Percentiles rank a stretch among this genome's conserved stretches.
phyloP scores from a whole-genome alignment of 1,284 basidiomycete genomes.

The Boletellus sp. region DNA sequence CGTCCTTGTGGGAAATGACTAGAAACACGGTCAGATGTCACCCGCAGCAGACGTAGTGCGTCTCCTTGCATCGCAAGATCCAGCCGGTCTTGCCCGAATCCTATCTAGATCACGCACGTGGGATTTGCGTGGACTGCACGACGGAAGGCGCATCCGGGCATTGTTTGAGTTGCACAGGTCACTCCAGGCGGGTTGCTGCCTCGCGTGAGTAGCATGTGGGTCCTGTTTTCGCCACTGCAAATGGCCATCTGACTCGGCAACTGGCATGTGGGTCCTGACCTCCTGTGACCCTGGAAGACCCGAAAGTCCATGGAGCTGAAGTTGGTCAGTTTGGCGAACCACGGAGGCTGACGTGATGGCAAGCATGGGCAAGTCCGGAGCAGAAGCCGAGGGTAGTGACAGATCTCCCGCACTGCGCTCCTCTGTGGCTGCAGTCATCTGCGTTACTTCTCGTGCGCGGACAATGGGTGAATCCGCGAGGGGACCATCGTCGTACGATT shows the following conservation, averaged over 20 bases:
- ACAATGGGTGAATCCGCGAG: conserved; percentile 28
- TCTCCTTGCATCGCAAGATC: conserved; percentile 26
- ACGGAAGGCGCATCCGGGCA: conserved; percentile 11
- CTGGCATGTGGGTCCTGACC: conserved; percentile 1
- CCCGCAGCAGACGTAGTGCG: conserved; percentile 34
- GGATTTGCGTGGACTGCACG: conserved; percentile 21
- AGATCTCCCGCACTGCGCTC: conserved; percentile 13
- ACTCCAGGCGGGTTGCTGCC: neutral
- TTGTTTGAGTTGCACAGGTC: conserved; percentile 12
- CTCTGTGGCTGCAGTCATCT: conserved; percentile 5
- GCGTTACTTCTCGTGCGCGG: conserved; percentile 12
- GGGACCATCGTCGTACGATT: conserved; percentile 1
- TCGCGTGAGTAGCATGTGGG: conserved; percentile 3
- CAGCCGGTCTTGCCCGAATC: conserved; percentile 21
- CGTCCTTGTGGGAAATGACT: conserved; percentile 6
- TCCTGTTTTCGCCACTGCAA: conserved; percentile 7
- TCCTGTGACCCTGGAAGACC: conserved; percentile 24
- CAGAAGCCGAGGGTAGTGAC: conserved; percentile 4
- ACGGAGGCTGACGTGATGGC: conserved; percentile 12
- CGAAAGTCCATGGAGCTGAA: conserved; percentile 25
- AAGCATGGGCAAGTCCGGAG: conserved; percentile 4
- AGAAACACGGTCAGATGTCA: conserved; percentile 22
- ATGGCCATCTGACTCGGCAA: conserved; percentile 8
- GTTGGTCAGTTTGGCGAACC: conserved; percentile 4
- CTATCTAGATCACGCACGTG: conserved; percentile 21